phyloP scores from a whole-genome alignment of 169 alveolate species.

The Plasmodium vivax region DNA sequence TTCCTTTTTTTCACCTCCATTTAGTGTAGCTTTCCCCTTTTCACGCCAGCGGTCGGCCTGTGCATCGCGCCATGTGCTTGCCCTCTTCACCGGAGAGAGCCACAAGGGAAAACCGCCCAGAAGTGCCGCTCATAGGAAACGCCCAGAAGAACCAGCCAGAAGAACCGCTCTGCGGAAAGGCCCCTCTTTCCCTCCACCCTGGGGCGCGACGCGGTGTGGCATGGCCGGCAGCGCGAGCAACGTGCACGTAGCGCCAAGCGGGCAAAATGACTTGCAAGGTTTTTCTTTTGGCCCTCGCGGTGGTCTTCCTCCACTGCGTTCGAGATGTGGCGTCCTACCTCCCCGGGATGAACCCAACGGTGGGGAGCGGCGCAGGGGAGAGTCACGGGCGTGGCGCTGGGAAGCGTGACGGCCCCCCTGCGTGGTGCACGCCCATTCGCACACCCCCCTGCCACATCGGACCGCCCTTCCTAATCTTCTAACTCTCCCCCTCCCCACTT shows the following conservation, averaged over 20 bases:
- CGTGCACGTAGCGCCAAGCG: background rate
- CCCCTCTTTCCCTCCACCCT: background rate
- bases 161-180: background rate
- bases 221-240: background rate
- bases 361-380: background rate
- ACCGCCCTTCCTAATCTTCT: background rate
- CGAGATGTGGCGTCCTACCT: conserved; percentile 38
- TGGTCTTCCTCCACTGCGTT: background rate
- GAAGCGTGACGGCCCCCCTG: background rate
- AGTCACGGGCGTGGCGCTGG: background rate
- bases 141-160: background rate
- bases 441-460: background rate
- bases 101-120: background rate
- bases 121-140: background rate
- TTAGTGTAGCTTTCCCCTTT: background rate
- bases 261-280: conserved; percentile 14
- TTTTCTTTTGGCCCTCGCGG: background rate
- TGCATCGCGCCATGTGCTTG: background rate
- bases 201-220: background rate
- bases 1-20: background rate
- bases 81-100: background rate
- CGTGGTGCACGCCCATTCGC: background rate
- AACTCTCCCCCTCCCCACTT: background rate
- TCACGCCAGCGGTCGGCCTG: background rate
- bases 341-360: conserved; percentile 75